phyloP scores from a whole-genome alignment of 345 rosid genomes.

The Aquilaria yunnanensis region DNA sequence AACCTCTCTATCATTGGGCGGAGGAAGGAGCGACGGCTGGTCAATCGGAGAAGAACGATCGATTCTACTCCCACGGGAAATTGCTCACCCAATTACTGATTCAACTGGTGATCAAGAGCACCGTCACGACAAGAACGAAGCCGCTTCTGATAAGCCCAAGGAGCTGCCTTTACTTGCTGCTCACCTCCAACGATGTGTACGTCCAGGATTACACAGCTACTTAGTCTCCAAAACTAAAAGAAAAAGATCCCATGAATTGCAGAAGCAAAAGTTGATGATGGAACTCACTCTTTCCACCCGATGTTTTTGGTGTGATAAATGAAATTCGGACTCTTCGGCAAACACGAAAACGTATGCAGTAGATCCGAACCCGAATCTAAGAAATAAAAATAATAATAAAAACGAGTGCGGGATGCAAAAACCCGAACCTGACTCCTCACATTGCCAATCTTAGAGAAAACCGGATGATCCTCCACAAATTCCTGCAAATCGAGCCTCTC shows the following conservation, averaged over 20 bases:
- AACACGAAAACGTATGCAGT: conserved; percentile 78
- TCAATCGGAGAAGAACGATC: conserved; percentile 66
- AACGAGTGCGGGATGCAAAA: too few relatives aligned
- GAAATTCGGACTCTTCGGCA: conserved; percentile 95
- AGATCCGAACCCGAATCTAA: conserved; percentile 47
- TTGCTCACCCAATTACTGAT: conserved; percentile 65
- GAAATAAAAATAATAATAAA: background rate
- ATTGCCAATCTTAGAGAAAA: conserved; percentile 47
- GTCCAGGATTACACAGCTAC: conserved; percentile 55
- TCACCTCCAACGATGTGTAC: conserved; percentile 84
- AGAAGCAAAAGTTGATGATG: background rate
- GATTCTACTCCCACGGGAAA: conserved; percentile 90
- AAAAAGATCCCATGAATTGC: conserved; percentile 7
- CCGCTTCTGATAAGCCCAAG: conserved; percentile 71
- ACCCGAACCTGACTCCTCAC: conserved; percentile 28
- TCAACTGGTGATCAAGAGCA: conserved; percentile 80
- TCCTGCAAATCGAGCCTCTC: conserved; percentile 76
- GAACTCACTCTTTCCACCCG: conserved; percentile 99
- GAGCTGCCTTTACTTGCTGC: conserved; percentile 68
- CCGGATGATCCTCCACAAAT: conserved; percentile 38
- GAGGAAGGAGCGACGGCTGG: too few relatives aligned
- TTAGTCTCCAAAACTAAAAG: background rate
- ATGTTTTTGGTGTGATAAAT: conserved; percentile 96
- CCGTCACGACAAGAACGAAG: conserved; percentile 55
- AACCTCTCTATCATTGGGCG: too few relatives aligned